Base-by-base conservation (phyloP, 306 rosid species). In the Delonix regia region DNA sequence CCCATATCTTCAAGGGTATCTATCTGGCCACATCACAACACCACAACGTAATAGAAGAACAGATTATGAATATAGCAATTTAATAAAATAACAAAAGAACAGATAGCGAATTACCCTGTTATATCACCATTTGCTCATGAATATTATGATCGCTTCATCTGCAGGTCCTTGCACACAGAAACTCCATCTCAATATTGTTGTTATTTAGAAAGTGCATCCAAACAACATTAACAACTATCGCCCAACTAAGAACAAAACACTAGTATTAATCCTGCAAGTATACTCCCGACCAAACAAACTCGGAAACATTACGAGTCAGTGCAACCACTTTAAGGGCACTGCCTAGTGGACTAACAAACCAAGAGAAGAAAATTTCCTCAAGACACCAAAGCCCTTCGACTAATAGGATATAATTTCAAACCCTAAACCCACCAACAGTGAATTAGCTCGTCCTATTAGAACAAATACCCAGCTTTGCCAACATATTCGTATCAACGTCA, bases 101-200 rank as follows among this genome's bases (percentile, higher is more conserved):
- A 48, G 61, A 24, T 19, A 9, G 65, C 25, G 78, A 74, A 87
- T 87, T 83, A 81, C 91, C 89, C 83, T 36, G 74, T 72, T 79
- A 77, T 83, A 87, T 88, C 92, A 88, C 85, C 88, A 85, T 78
- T 55, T 74, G 76, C 82, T 45, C 76, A 77, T 30, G 77, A 78
- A 79, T 70, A 72, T 68, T 85, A 85, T 71, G 68, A 80, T 86
- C 61, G 62, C 47, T 71, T 80, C 83, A 79, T 77, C 83, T 30
- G 68, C 73, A 74, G 83, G 85, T 63, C 65, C 79, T 71, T 76
- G 84, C 83, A 72, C 81, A 80, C 79, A 55, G 81, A 81, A 81
- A 82, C 87, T 73, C 79, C 86, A 80, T 86, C 86, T 76, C 87
- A 85, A 74, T 51, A 78, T 87, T 83, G 90, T 75, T 47, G 81